phyloP scores from a whole-genome alignment of 345 rosid genomes.

The Citrus sp. region DNA sequence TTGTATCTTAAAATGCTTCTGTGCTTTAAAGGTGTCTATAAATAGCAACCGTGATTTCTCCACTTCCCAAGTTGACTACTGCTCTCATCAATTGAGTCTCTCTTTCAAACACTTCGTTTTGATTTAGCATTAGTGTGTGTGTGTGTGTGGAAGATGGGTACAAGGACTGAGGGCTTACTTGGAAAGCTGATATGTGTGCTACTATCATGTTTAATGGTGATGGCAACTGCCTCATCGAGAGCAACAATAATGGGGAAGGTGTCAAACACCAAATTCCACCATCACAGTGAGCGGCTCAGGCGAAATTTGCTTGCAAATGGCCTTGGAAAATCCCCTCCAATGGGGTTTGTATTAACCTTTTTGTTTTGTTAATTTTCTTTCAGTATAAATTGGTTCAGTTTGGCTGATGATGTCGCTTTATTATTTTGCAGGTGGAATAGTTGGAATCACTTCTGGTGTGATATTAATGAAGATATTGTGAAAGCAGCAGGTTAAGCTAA shows the following conservation, averaged over 20 bases:
- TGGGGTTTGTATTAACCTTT: slow-evolving; percentile 39
- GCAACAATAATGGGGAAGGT: background rate
- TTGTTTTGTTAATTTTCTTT: background rate
- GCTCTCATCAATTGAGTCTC: too few species aligned
- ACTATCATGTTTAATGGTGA: background rate
- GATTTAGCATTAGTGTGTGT: too few species aligned
- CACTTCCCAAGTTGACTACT: too few species aligned
- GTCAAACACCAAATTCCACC: background rate
- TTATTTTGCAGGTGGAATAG: slow-evolving; percentile 39
- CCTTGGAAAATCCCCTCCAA: slow-evolving; percentile 50
- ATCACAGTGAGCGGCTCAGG: slow-evolving; percentile 5
- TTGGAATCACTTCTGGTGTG: slow-evolving; percentile 48
- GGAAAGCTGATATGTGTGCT: background rate
- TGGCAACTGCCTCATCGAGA: background rate
- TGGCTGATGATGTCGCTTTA: background rate
- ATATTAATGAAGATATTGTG: slow-evolving; percentile 37
- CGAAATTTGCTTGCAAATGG: slow-evolving; percentile 46
- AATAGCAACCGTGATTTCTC: too few species aligned
- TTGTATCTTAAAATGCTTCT: too few species aligned
- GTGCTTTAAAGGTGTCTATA: too few species aligned
- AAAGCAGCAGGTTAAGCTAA: slow-evolving; percentile 30
- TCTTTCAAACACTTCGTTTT: too few species aligned
- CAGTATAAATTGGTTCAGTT: too few species aligned
- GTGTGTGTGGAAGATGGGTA: background rate
- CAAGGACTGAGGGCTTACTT: background rate